A percentile compares a stretch with the other conserved stretches of the same genome.
Evolutionary conservation across 306 rosid species (phyloP).

Genomic region (Mimosa bimucronata): DNA sequence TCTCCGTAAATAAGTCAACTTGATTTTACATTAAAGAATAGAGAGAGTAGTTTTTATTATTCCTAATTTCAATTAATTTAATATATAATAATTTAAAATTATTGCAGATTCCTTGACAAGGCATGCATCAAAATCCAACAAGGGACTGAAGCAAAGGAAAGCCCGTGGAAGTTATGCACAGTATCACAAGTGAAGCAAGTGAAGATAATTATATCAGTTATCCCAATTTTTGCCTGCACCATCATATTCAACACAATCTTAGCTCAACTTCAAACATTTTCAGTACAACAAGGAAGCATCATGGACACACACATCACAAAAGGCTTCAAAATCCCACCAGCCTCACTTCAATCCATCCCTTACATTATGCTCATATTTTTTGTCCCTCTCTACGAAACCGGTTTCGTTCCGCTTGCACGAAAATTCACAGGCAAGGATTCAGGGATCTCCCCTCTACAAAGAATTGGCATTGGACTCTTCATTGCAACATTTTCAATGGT

Average conservation of each 20-base stretch:
- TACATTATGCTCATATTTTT: constrained; percentile 53
- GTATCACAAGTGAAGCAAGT: constrained; percentile 66
- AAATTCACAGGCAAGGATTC: constrained; percentile 53
- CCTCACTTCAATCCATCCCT: constrained; percentile 75
- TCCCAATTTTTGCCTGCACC: constrained; percentile 69
- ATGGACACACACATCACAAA: constrained; percentile 52
- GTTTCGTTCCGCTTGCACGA: constrained; percentile 53
- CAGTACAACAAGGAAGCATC: constrained; percentile 63
- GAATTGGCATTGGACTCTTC: constrained; percentile 65
- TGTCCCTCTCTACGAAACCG: constrained; percentile 64
- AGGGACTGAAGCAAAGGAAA: constrained; percentile 42
- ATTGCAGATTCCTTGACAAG: constrained; percentile 70
- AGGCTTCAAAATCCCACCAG: constrained; percentile 60
- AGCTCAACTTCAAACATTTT: constrained; percentile 74
- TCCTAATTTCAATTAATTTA: not conserved
- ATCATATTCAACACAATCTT: constrained; percentile 67
- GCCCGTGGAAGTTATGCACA: constrained; percentile 69
- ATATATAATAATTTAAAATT: not conserved
- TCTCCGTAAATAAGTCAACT: too few relatives aligned
- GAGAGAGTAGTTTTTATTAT: too few relatives aligned
- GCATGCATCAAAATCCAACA: constrained; percentile 63
- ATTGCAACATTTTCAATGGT: constrained; percentile 65
- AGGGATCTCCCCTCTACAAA: constrained; percentile 60
- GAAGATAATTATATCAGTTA: constrained; percentile 57
- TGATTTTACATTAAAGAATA: too few relatives aligned